A percentile compares a stretch with the other conserved stretches of the same genome.
Conservation (phyloP, 2,329 filamentous ascomycete species). For the Talaromyces sp. region DNA sequence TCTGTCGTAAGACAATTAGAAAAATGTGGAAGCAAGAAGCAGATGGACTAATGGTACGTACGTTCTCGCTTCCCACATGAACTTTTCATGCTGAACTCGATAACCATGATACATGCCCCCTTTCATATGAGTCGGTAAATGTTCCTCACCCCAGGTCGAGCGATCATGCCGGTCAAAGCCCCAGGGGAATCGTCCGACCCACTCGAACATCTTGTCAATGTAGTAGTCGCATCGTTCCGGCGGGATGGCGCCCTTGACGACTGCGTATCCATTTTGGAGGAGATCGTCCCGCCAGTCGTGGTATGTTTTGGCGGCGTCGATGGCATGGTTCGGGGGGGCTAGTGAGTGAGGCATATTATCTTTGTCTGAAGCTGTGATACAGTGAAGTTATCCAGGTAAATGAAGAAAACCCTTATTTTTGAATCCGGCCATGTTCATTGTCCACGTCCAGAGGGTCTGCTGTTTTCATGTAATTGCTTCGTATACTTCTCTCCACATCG, state of each 20-base stretch:
- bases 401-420: too few species aligned
- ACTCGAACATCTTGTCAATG: constrained; percentile 24
- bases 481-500: too few species aligned
- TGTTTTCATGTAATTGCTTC: too few species aligned
- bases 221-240: constrained; percentile 13
- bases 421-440: too few species aligned
- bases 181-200: constrained; percentile 36
- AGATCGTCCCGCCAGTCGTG: constrained; percentile 3
- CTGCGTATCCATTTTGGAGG: not conserved
- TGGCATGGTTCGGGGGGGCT: too few species aligned
- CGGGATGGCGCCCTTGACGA: not conserved
- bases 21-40: too few species aligned
- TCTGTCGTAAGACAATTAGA: too few species aligned
- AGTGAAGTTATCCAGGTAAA: too few species aligned
- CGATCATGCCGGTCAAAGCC: constrained; percentile 35
- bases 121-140: constrained; percentile 36
- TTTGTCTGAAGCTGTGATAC: too few species aligned
- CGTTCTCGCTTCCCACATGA: constrained; percentile 40
- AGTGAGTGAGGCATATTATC: too few species aligned
- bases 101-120: constrained; percentile 34
- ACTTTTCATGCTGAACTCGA: constrained; percentile 37
- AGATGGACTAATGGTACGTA: too few species aligned
- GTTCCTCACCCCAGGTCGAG: constrained; percentile 38
- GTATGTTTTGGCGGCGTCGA: not conserved
- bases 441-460: too few species aligned